phyloP scores from a whole-genome alignment of 1,284 basidiomycete genomes.

The Rhodofomes roseus region DNA sequence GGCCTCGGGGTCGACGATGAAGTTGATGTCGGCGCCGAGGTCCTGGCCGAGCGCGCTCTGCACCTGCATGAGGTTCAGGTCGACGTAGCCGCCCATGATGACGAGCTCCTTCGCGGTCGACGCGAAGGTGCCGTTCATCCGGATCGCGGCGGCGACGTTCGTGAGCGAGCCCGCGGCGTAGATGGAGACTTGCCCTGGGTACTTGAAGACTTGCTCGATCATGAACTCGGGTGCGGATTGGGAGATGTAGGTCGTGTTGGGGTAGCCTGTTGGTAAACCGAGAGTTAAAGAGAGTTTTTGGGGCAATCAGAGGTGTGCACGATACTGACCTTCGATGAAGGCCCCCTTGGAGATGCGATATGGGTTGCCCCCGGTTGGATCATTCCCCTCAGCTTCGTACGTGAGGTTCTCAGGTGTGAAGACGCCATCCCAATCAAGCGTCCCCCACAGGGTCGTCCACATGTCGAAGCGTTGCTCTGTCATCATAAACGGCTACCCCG shows the following conservation, averaged over 20 bases:
- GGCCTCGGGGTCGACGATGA: constrained; percentile 1
- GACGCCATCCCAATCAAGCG: background rate
- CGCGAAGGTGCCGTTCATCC: background rate
- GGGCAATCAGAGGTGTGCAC: too few relatives aligned
- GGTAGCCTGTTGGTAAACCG: background rate
- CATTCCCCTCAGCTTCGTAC: background rate
- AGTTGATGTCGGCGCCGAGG: background rate
- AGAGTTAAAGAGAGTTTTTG: background rate
- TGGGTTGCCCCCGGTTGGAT: background rate
- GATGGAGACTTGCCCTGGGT: background rate
- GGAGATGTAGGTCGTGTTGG: background rate
- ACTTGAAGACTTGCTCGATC: constrained; percentile 3
- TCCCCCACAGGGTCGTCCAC: background rate
- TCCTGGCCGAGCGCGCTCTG: background rate
- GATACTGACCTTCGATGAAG: constrained; percentile 1
- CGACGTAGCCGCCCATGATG: constrained; percentile 2
- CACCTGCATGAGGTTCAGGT: constrained; percentile 2
- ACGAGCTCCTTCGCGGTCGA: background rate
- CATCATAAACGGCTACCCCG: background rate
- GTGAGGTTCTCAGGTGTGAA: background rate
- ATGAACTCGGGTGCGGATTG: background rate
- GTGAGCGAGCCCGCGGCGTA: constrained; percentile 1
- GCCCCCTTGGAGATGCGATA: background rate
- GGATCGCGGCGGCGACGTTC: background rate
- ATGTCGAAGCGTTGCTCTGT: constrained; percentile 1